A percentile compares a stretch with the other conserved stretches of the same genome.
phyloP scores from a whole-genome alignment of 805 yeast genomes.

The Saccharomycopsis fodiens region DNA sequence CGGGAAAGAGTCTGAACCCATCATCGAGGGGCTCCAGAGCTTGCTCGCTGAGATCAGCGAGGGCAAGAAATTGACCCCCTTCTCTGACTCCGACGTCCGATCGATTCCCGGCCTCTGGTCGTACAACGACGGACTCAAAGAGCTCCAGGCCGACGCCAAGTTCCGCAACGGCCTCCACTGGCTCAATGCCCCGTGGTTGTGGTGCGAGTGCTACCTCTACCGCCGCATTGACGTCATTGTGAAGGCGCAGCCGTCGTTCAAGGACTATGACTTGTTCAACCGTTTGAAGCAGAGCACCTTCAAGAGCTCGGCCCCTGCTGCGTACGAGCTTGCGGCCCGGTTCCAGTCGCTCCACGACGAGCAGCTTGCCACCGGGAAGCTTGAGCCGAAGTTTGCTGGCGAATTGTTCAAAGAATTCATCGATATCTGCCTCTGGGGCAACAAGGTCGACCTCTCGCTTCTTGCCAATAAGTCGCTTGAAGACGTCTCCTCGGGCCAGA shows the following conservation, averaged over 20 bases:
- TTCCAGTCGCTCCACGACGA: slow-evolving; percentile 35
- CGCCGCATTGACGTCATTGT: slow-evolving; percentile 48
- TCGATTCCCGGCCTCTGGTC: slow-evolving; percentile 39
- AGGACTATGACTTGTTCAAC: slow-evolving; percentile 65
- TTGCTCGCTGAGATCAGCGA: slow-evolving; percentile 15
- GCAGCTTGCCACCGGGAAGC: slow-evolving; percentile 17
- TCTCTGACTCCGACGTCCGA: slow-evolving; percentile 33
- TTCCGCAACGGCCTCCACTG: slow-evolving; percentile 41
- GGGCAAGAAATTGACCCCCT: slow-evolving; percentile 24
- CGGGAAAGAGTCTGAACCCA: neutral
- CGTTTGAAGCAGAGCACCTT: slow-evolving; percentile 68
- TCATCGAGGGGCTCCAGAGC: slow-evolving; percentile 11
- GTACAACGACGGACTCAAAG: slow-evolving; percentile 50
- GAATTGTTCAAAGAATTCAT: slow-evolving; percentile 71
- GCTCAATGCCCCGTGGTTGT: slow-evolving; percentile 88
- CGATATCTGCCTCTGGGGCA: slow-evolving; percentile 94
- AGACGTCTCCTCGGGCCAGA: slow-evolving; percentile 87
- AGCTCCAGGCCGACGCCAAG: slow-evolving; percentile 21
- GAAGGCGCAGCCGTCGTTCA: slow-evolving; percentile 25
- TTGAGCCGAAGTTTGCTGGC: slow-evolving; percentile 31
- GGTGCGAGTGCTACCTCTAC: slow-evolving; percentile 78
- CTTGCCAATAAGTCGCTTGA: slow-evolving; percentile 84
- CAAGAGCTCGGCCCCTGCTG: slow-evolving; percentile 65
- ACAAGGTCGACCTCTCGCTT: slow-evolving; percentile 90
- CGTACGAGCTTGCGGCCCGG: slow-evolving; percentile 70